phyloP scores from a whole-genome alignment of 805 yeast species.

The Pichia californica region DNA sequence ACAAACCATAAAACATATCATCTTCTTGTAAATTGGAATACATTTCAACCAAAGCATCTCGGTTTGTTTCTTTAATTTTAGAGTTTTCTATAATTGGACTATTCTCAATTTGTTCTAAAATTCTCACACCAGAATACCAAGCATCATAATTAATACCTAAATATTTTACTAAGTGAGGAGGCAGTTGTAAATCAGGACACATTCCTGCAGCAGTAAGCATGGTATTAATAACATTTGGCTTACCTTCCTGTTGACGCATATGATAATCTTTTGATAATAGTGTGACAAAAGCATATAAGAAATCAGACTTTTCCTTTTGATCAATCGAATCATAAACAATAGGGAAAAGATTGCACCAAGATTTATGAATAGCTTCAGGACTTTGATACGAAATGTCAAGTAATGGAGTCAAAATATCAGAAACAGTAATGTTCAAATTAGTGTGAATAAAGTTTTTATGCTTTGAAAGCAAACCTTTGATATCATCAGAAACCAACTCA shows the following conservation, averaged over 20 bases:
- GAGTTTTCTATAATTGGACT: constrained; percentile 48
- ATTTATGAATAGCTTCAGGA: constrained; percentile 66
- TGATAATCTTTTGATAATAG: constrained; percentile 88
- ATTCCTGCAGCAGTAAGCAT: constrained; percentile 76
- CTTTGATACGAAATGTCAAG: constrained; percentile 78
- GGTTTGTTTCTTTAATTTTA: constrained; percentile 74
- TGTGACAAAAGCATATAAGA: constrained; percentile 73
- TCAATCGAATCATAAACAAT: constrained; percentile 69
- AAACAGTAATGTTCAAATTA: constrained; percentile 38
- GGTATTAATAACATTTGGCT: constrained; percentile 83
- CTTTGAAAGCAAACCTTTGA: constrained; percentile 16
- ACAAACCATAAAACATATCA: constrained; percentile 94
- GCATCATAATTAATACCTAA: constrained; percentile 81
- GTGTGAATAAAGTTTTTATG: constrained; percentile 22
- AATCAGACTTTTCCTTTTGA: constrained; percentile 73
- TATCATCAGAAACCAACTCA: constrained; percentile 12
- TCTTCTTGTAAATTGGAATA: constrained; percentile 87
- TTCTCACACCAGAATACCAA: constrained; percentile 83
- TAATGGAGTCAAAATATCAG: constrained; percentile 62
- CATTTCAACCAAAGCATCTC: constrained; percentile 85
- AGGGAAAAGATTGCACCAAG: constrained; percentile 85
- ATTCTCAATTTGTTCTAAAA: constrained; percentile 64
- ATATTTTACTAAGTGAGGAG: constrained; percentile 90
- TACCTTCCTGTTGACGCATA: constrained; percentile 76
- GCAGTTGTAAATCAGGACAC: constrained; percentile 69